Evolutionary conservation across 768 basidiomycete genomes (phyloP).

Genomic region (Mycena alexandri): DNA sequence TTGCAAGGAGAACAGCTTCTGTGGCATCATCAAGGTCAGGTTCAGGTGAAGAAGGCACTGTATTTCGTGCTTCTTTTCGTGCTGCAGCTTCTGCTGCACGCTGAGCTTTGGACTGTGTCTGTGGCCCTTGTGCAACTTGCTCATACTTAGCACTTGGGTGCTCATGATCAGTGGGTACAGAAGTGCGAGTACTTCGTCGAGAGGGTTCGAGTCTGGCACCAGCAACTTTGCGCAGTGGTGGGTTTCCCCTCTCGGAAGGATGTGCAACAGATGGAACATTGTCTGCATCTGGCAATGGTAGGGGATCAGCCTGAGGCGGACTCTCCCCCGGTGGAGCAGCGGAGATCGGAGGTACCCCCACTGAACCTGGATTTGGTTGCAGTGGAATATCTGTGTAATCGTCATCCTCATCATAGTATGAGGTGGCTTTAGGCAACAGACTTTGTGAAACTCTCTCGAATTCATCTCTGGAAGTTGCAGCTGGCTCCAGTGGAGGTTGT

Average conservation of each 20-base stretch:
- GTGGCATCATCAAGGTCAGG: no score
- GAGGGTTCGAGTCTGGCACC: neutral
- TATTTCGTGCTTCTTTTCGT: no score
- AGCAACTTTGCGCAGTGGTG: conserved; percentile 6
- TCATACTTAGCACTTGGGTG: neutral
- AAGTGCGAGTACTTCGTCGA: neutral
- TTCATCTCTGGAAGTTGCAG: neutral
- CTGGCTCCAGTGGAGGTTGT: conserved; percentile 1
- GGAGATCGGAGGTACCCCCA: neutral
- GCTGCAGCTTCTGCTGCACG: neutral
- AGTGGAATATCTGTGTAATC: neutral
- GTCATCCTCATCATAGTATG: conserved; percentile 8
- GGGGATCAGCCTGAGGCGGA: neutral
- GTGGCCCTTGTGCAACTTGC: neutral
- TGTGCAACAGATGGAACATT: neutral
- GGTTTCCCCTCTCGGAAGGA: neutral
- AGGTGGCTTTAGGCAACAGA: neutral
- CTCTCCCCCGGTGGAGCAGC: neutral
- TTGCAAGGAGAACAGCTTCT: no score
- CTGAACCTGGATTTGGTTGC: conserved; percentile 2
- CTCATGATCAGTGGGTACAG: neutral
- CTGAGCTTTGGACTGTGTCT: conserved; percentile 2
- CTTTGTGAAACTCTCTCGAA: neutral
- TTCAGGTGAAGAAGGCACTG: no score
- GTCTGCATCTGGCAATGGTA: neutral